Conservation (phyloP, 2,329 filamentous ascomycete species). For the Sclerotinia minor region DNA sequence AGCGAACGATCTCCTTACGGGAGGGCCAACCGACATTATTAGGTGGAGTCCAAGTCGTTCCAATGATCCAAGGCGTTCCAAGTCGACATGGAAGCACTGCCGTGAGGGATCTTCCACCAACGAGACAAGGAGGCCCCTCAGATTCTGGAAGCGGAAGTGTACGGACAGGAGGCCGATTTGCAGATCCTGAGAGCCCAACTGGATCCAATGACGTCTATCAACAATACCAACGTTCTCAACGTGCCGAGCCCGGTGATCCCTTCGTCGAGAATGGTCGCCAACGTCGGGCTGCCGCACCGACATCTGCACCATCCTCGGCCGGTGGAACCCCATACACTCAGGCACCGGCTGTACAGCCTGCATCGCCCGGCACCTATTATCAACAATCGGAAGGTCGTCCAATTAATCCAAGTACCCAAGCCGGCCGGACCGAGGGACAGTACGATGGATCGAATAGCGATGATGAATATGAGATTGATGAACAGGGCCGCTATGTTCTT, state of each 20-base stretch:
- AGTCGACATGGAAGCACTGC: conserved; percentile 53
- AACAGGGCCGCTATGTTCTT: conserved; percentile 59
- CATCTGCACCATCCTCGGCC: conserved; percentile 33
- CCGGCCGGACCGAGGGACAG: conserved; percentile 40
- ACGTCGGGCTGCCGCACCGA: conserved; percentile 33
- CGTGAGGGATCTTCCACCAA: conserved; percentile 45
- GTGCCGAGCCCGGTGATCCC: conserved; percentile 63
- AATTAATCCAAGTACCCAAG: conserved; percentile 29
- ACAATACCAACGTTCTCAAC: conserved; percentile 36
- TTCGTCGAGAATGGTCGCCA: conserved; percentile 52
- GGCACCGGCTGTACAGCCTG: conserved; percentile 48
- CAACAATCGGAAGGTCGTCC: conserved; percentile 46
- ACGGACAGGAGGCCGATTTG: conserved; percentile 32
- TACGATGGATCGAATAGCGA: conserved; percentile 57
- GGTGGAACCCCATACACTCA: conserved; percentile 44
- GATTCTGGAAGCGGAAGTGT: conserved; percentile 39
- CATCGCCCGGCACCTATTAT: conserved; percentile 46
- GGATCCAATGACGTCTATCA: conserved; percentile 35
- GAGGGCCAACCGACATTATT: conserved; percentile 86
- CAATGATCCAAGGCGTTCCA: conserved; percentile 74
- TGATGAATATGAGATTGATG: conserved; percentile 70
- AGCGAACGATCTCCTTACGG: conserved; percentile 80
- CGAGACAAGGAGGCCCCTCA: conserved; percentile 48
- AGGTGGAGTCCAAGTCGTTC: conserved; percentile 91
- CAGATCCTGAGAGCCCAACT: conserved; percentile 28